These are phyloP conservation scores for Didymella lethalis DNA, from an alignment of 2,329 filamentous ascomycete species.

Conservation along the genomic window DNA sequence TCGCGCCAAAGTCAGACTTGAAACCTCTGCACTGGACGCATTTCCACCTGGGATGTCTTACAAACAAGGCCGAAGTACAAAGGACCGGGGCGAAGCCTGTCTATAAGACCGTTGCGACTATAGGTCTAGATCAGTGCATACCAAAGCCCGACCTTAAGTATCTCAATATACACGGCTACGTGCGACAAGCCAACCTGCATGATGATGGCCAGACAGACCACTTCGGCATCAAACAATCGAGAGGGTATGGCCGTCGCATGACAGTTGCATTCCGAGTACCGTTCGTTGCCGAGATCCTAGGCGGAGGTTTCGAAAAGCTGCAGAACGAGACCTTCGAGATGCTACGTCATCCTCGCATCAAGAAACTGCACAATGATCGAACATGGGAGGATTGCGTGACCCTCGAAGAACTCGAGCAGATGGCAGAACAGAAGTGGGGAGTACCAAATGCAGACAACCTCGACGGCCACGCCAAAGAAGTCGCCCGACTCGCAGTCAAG, in stretches of 20 bases:
- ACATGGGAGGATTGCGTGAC: slow-evolving; percentile 72
- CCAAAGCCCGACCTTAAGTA: slow-evolving; percentile 54
- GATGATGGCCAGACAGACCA: slow-evolving; percentile 30
- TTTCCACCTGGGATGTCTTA: slow-evolving; percentile 79
- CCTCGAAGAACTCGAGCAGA: slow-evolving; percentile 72
- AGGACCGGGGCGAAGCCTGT: slow-evolving; percentile 61
- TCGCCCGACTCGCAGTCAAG: slow-evolving; percentile 35
- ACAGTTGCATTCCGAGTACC: slow-evolving; percentile 71
- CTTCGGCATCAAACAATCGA: slow-evolving; percentile 36
- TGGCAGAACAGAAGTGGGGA: slow-evolving; percentile 65
- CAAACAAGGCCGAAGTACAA: slow-evolving; percentile 69
- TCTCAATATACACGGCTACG: slow-evolving; percentile 53
- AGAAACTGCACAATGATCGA: slow-evolving; percentile 80
- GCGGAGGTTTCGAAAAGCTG: slow-evolving; percentile 79
- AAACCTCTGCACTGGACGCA: slow-evolving; percentile 74
- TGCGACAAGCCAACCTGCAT: slow-evolving; percentile 43
- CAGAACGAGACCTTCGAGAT: slow-evolving; percentile 75
- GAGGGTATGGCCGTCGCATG: slow-evolving; percentile 40
- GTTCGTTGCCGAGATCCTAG: slow-evolving; percentile 80
- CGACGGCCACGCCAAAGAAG: slow-evolving; percentile 42
- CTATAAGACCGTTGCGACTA: slow-evolving; percentile 71
- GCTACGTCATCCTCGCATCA: slow-evolving; percentile 77
- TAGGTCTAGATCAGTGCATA: slow-evolving; percentile 57
- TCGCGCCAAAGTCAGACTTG: slow-evolving; percentile 65
- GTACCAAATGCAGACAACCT: slow-evolving; percentile 37